phyloP scores from a whole-genome alignment of 768 basidiomycete genomes.

The Trametes coccinea region DNA sequence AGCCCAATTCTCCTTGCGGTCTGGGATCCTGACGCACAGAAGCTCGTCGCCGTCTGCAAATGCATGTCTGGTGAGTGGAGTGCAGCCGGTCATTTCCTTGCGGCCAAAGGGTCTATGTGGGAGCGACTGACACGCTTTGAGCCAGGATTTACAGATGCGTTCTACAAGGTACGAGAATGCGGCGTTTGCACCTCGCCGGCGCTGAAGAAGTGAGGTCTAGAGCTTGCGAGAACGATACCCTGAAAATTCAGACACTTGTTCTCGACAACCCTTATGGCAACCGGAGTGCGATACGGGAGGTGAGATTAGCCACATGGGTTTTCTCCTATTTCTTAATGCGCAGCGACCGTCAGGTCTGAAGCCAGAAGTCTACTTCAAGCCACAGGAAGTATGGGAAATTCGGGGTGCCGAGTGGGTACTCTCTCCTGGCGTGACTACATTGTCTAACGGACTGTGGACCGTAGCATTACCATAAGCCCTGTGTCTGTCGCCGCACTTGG shows the following conservation, averaged over 20 bases:
- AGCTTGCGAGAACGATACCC: conserved; percentile 65
- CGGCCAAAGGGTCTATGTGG: conserved; percentile 5
- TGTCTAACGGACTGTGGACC: conserved; percentile 12
- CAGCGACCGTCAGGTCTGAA: conserved; percentile 45
- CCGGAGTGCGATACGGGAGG: conserved; percentile 63
- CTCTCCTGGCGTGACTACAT: conserved; percentile 32
- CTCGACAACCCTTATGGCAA: conserved; percentile 51
- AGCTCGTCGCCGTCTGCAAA: conserved; percentile 80
- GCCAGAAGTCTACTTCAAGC: conserved; percentile 70
- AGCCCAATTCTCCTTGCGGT: conserved; percentile 82
- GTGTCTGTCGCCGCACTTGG: conserved; percentile 79
- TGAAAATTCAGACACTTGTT: conserved; percentile 57
- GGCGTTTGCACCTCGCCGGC: neutral
- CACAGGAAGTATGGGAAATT: conserved; percentile 88
- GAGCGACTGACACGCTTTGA: conserved; percentile 10
- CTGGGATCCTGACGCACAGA: conserved; percentile 63
- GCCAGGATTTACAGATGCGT: conserved; percentile 79
- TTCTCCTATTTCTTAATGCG: no score
- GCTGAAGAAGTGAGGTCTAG: conserved; percentile 35
- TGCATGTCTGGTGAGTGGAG: conserved; percentile 74
- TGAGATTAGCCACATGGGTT: conserved; percentile 28
- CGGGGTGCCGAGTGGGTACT: conserved; percentile 60
- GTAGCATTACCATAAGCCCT: conserved; percentile 80
- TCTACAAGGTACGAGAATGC: conserved; percentile 60
- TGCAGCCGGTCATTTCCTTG: conserved; percentile 3